phyloP scores from a whole-genome alignment of 306 rosid species.

The Alnus rubra region DNA sequence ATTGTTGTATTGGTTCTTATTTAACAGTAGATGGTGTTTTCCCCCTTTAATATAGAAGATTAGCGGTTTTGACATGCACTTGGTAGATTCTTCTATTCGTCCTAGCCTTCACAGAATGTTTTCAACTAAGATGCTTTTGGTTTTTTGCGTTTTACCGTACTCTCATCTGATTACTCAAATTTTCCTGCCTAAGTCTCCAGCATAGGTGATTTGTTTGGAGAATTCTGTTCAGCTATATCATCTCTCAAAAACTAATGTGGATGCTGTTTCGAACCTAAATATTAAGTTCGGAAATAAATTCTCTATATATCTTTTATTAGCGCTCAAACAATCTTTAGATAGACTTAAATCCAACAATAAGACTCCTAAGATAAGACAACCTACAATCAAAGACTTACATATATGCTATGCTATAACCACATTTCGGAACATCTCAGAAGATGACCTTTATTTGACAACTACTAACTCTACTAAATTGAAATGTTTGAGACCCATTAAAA shows the following conservation, averaged over 20 bases:
- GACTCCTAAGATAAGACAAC: too few species aligned
- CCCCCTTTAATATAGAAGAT: background rate
- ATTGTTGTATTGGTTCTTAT: background rate
- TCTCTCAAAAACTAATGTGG: background rate
- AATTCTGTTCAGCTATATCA: background rate
- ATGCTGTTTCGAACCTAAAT: too few species aligned
- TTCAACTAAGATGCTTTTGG: background rate
- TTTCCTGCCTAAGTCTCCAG: background rate
- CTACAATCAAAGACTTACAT: too few species aligned
- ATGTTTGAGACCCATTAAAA: too few species aligned
- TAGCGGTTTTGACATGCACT: background rate
- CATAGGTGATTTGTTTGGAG: background rate
- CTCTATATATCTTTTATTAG: too few species aligned
- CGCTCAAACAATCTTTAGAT: too few species aligned
- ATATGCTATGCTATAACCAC: too few species aligned
- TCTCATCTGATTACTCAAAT: background rate
- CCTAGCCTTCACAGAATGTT: background rate
- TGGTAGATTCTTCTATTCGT: background rate
- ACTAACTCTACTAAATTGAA: too few species aligned
- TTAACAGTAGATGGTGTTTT: background rate
- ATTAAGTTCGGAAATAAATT: too few species aligned
- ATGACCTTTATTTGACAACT: too few species aligned
- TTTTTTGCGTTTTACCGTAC: background rate
- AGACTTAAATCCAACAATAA: too few species aligned
- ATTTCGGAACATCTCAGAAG: too few species aligned